Percentiles rank a stretch among this genome's conserved stretches.
These are phyloP conservation scores for Microbotryomycetes sp. DNA, from an alignment of 1,284 basidiomycete genomes.

Conservation along the genomic window DNA sequence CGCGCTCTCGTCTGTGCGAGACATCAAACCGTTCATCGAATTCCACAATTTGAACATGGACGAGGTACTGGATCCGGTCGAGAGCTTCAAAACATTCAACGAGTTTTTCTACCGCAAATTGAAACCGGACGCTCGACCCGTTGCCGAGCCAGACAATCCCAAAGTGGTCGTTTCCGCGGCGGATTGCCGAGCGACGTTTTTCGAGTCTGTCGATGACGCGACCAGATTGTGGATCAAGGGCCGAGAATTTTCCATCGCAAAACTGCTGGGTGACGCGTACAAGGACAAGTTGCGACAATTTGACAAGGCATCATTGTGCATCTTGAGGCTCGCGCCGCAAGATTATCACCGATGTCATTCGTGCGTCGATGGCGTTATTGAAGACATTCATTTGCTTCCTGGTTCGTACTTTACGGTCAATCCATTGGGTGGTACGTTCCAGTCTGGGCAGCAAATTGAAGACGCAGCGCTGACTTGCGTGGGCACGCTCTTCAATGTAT, in stretches of 20 bases:
- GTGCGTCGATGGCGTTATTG: conserved; percentile 47
- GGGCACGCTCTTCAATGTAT: too few species aligned
- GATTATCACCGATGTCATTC: conserved; percentile 77
- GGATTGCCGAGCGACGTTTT: conserved; percentile 90
- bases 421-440: too few species aligned
- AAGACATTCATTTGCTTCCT: conserved; percentile 66
- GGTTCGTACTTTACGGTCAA: conserved; percentile 76
- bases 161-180: conserved; percentile 75
- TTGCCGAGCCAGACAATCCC: conserved; percentile 64
- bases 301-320: conserved; percentile 66
- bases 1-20: conserved; percentile 67
- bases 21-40: conserved; percentile 79
- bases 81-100: conserved; percentile 84
- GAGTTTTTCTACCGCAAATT: conserved; percentile 83
- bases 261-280: conserved; percentile 73
- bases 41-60: conserved; percentile 79
- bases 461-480: too few species aligned
- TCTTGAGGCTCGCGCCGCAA: conserved; percentile 84
- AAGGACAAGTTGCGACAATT: conserved; percentile 61
- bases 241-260: conserved; percentile 73
- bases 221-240: conserved; percentile 96
- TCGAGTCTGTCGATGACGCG: conserved; percentile 74
- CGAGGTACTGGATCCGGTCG: conserved; percentile 74
- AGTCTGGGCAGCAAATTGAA: too few species aligned
- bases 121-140: conserved; percentile 69